Base-by-base conservation (phyloP, 2,329 filamentous ascomycete species). In the Trichophyton rubrum region DNA sequence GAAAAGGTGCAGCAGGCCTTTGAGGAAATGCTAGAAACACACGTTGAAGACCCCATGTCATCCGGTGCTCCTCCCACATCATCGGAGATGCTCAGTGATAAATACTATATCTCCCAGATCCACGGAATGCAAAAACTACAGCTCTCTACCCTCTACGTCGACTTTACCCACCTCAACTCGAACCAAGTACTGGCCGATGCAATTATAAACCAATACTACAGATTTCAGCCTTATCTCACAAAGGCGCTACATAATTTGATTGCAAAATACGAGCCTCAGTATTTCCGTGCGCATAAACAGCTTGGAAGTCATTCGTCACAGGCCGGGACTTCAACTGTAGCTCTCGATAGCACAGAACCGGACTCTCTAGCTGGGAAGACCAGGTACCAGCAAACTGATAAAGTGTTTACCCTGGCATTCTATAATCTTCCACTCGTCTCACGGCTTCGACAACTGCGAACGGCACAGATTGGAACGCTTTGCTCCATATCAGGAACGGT, bases 401-500 rank as follows among this genome's bases (percentile, higher is more conserved):
- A 95, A 78, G 80, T 99, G 41, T 97, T 99, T 73, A 84, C 90
- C 3, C 80, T 96, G 59, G 91, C 91, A 35, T 95, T 96, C 68
- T 96, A 96, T 78, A 95, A 96, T 70, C 78, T 96, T 30, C 89
- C 91, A 0, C 80, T 96, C 1, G 88, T 96, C 13, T 93, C 90
- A 1, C 82, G 91, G 65, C 84, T 96, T 61, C 88, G 91, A 62
- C 86, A 90, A 68, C 79, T 99, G 64, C 86, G 93, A 35, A 95
- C 93, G 27, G 82, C 84, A 64, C 91, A 96, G 67, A 95, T 99
- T 67, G 93, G 93, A 59, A 89, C 92, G 70, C 82, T 99, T 49
- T 83, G 96, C 4, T 96, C 93, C 9, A 95, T 99, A 67, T 99
- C 93, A 6, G 93, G 93, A 56, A 99, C 93, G 0, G 92, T 96